Base-by-base conservation (phyloP, 768 basidiomycete genomes). In the Russula griseocarnosa region DNA sequence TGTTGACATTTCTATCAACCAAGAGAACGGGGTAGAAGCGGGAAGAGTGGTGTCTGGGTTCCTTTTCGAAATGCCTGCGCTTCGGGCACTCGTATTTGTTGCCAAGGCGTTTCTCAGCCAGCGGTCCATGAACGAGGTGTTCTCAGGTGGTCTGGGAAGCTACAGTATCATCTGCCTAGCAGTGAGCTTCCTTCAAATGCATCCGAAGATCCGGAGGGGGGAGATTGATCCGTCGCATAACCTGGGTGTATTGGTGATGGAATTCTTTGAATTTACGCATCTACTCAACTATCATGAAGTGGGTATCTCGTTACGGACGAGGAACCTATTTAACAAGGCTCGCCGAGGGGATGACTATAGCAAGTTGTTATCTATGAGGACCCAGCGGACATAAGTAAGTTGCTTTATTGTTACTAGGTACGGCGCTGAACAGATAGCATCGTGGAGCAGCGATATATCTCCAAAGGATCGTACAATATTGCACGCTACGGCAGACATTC, bases 81-180 rank as follows among this genome's bases (percentile, higher is more conserved):
- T 94, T n/a, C 84, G 88, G 38, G 84, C 83, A 61, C 84, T 99
- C 44, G 86, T 98, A 42, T 76, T 98, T 72, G 85, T 96, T 65
- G 87, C 90, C 67, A 99, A 98, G 76, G 83, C 89, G 3, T 98
- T 97, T 74, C 80, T 98, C 59, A 83, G 81, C 67, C 93, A 97
- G 72, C 80, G 95, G 46, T 84, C 84, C 32, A 91, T 98, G 93
- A 98, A 99, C 73, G 97, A 98, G 74, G 96, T 98, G n/a, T 98
- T 88, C 73, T 90, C 88, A 0, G 96, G 97, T 9, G 97, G 97
- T 2, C 74, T 99, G 40, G 95, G 96, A 24, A 93, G 91, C 71
- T 98, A 98, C 73, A 87, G 89, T 69, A 92, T 97, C 63, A 93
- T 98, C 60, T 97, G 92, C 73, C 75, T 99, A 61, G 94, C 89